Percentiles rank a stretch among this genome's conserved stretches.
Evolutionary conservation across 169 alveolate genomes (phyloP).

Genomic region (Plasmodium billcollinsi): DNA sequence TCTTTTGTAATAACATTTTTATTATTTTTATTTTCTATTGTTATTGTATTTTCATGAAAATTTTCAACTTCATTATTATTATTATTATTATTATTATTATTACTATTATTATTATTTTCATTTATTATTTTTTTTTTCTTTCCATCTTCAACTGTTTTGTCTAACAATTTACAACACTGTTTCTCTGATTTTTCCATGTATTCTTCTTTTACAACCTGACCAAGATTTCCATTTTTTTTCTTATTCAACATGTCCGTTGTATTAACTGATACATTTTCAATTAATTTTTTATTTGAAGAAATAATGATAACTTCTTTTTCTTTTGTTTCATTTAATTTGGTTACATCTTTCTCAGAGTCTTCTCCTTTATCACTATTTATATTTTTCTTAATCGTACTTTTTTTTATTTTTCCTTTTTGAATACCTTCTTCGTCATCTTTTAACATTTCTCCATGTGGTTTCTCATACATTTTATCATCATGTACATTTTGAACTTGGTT

Average conservation of each 20-base stretch:
- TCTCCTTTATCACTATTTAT: conserved; percentile 13
- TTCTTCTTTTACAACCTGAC: background rate
- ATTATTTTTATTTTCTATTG: too few species aligned
- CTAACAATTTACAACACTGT: conserved; percentile 31
- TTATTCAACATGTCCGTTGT: conserved; percentile 4
- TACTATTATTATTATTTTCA: background rate
- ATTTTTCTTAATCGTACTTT: conserved; percentile 6
- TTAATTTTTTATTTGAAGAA: conserved; percentile 1
- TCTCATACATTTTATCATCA: conserved; percentile 3
- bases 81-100: background rate
- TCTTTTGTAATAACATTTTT: too few species aligned
- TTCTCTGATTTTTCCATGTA: conserved; percentile 16
- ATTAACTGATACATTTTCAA: background rate
- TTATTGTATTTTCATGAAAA: too few species aligned
- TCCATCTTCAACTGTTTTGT: conserved; percentile 23
- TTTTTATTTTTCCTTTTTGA: background rate
- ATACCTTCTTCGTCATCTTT: conserved; percentile 5
- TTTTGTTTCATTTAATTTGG: conserved; percentile 27
- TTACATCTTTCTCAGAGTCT: background rate
- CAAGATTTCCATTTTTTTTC: too few species aligned
- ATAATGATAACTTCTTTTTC: conserved; percentile 16
- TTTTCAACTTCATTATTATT: conserved; percentile 1
- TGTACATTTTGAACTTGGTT: background rate
- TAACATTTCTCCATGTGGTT: background rate
- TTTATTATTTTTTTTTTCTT: conserved; percentile 8